Evolutionary conservation across 2,329 filamentous ascomycete genomes (phyloP), one percentile per base, ranked within the genome.

Genomic region (Penicillium crustosum): DNA sequence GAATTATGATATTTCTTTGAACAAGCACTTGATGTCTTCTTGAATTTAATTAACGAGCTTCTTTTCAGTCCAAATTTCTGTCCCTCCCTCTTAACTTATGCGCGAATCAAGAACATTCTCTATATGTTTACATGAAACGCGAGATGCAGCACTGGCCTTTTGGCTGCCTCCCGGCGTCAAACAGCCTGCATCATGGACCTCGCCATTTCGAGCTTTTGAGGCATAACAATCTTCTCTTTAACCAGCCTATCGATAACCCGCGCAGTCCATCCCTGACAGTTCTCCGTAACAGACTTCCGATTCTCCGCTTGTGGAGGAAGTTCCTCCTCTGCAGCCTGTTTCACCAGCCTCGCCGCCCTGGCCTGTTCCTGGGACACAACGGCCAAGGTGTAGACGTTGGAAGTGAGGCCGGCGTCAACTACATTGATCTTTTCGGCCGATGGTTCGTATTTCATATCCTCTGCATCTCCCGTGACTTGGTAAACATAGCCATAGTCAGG

Each of bases 391-490:
- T 69, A 68, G 0, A 66, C 44, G 13, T 59, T 59, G 4, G 50
- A 55, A 21, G 61, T 59, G 6, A 50, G 29, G 2, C 51, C 61
- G 1, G 55, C 57, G 6, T 49, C 49, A 6, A 51, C 39, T 3
- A 66, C 39, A 49, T 64, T 55, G 6, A 64, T 44, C n/a, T 21
- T 43, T 1, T 43, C 36, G 35, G 33, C 29, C 15, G 62, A 62
- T 9, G 63, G 65, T 41, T 60, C 29, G 36, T 68, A 71, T 6
- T 12, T 57, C 63, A 70, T 70, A n/a, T 55, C 48, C 55, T 67
- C 55, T 29, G 66, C 67, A 50, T 70, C 66, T 4, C 66, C 66
- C 1, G 33, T 68, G n/a, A 69, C 68, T 44, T 70, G 66, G 33
- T 68, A 69, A 13, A 66, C 52, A 49, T 52, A 50, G 7, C 65